These are phyloP conservation scores for Neurospora hispaniola DNA, from an alignment of 495 filamentous ascomycete genomes.

Conservation along the genomic window DNA sequence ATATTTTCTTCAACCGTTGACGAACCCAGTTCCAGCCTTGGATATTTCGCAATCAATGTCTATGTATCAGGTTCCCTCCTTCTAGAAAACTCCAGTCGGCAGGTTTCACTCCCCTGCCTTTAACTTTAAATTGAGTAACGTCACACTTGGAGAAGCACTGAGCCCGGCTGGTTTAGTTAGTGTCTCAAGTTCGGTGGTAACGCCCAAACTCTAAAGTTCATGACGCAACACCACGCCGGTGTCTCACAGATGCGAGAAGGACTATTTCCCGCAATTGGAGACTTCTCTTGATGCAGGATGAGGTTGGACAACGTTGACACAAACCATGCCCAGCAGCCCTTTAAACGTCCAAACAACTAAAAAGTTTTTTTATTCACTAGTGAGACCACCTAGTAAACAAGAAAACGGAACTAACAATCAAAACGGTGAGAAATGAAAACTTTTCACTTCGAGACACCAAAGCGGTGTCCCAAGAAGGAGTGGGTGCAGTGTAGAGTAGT, in stretches of 20 bases:
- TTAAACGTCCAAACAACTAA: not conserved
- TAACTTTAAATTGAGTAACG: not conserved
- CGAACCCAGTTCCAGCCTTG: not conserved
- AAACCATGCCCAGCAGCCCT: not conserved
- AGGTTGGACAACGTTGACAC: not conserved
- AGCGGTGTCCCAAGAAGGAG: not conserved
- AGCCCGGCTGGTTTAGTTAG: not conserved
- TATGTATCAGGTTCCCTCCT: not conserved
- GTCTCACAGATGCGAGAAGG: not conserved
- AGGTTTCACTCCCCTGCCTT: not conserved
- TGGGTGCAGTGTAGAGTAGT: not conserved
- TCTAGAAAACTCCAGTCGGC: not conserved
- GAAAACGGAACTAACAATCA: not conserved
- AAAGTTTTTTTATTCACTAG: not conserved
- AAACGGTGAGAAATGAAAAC: not conserved
- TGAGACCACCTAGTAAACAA: not conserved
- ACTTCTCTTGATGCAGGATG: not conserved
- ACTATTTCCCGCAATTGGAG: not conserved
- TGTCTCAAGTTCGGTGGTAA: not conserved
- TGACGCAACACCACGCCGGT: not conserved
- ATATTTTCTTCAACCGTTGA: not conserved
- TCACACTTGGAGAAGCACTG: not conserved
- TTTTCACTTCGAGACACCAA: not conserved
- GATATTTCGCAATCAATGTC: not conserved
- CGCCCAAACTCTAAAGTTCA: not conserved